These are phyloP conservation scores for Diaporthe humulicola DNA, from an alignment of 2,329 filamentous ascomycete genomes.

Conservation along the genomic window DNA sequence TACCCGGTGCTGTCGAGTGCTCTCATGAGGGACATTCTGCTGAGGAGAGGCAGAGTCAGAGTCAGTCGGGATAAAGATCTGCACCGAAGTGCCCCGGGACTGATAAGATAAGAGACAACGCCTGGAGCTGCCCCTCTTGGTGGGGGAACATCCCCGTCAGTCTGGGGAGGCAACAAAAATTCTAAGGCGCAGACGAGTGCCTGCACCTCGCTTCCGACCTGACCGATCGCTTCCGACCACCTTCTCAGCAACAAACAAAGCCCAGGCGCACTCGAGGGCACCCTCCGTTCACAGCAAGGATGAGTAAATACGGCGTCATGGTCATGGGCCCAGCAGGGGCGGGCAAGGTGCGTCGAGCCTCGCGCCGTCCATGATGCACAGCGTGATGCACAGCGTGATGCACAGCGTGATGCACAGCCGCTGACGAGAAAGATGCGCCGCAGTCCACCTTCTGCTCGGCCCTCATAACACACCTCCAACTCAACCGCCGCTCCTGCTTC, in stretches of 20 bases:
- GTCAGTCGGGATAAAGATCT: slow-evolving; percentile 8
- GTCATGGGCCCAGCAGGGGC: slow-evolving; percentile 97
- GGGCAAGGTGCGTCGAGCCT: slow-evolving; percentile 76
- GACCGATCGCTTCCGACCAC: not conserved
- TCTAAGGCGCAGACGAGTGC: not conserved
- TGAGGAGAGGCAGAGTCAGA: not conserved
- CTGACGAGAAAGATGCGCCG: slow-evolving; percentile 17
- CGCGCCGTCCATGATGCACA: slow-evolving; percentile 32
- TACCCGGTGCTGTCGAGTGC: not conserved
- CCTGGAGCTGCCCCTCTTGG: slow-evolving; percentile 12
- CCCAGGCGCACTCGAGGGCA: not conserved
- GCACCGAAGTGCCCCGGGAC: not conserved
- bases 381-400: too few relatives aligned
- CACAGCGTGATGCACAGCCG: not conserved
- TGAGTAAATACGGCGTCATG: slow-evolving; percentile 95
- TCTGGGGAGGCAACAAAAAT: not conserved
- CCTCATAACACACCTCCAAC: slow-evolving; percentile 91
- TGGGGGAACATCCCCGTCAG: slow-evolving; percentile 23
- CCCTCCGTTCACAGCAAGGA: slow-evolving; percentile 54
- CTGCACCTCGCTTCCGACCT: not conserved
- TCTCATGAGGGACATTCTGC: not conserved
- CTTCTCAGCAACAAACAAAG: slow-evolving; percentile 1
- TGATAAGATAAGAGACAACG: slow-evolving; percentile 18
- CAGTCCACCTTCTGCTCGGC: slow-evolving; percentile 94
- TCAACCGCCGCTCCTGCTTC: slow-evolving; percentile 92